Conservation (phyloP, 176 grass and related monocot species). For the Oryza brachyantha region DNA sequence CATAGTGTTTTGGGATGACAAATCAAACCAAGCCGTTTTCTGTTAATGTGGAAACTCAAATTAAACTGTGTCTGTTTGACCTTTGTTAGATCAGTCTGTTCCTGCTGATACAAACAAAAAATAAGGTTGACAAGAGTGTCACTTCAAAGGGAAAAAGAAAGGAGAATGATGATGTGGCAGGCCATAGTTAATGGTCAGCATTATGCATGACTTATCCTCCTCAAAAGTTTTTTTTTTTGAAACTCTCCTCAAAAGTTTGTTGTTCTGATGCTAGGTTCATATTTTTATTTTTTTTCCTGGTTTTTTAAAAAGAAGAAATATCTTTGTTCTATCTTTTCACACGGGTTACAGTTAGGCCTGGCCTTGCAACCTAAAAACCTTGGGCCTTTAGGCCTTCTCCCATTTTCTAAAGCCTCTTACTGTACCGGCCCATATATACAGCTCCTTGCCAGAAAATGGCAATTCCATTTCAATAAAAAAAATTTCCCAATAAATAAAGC, state of each 20-base stretch:
- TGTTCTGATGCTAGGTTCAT: not conserved
- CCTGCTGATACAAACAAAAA: not conserved
- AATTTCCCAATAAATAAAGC: no score
- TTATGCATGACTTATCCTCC: not conserved
- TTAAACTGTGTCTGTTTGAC: slow-evolving; percentile 4
- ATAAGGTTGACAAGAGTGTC: not conserved
- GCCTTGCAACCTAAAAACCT: not conserved
- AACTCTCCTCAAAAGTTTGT: not conserved
- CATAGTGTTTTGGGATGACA: not conserved
- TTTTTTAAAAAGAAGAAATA: not conserved
- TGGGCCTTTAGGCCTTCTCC: not conserved
- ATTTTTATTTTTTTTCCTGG: not conserved
- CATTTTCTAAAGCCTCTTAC: not conserved
- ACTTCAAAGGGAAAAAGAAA: not conserved
- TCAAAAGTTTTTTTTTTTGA: not conserved
- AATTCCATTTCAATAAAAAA: no score
- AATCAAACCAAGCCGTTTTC: not conserved
- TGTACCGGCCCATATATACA: not conserved
- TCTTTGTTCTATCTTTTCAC: not conserved
- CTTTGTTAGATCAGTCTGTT: not conserved
- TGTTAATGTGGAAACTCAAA: not conserved
- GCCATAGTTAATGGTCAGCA: not conserved
- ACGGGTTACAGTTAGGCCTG: not conserved
- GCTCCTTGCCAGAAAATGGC: not conserved
- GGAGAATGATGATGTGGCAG: not conserved